Percentiles rank a stretch among this genome's conserved stretches.
phyloP scores from a whole-genome alignment of 148 eudicot genomes.

The Silene latifolia region DNA sequence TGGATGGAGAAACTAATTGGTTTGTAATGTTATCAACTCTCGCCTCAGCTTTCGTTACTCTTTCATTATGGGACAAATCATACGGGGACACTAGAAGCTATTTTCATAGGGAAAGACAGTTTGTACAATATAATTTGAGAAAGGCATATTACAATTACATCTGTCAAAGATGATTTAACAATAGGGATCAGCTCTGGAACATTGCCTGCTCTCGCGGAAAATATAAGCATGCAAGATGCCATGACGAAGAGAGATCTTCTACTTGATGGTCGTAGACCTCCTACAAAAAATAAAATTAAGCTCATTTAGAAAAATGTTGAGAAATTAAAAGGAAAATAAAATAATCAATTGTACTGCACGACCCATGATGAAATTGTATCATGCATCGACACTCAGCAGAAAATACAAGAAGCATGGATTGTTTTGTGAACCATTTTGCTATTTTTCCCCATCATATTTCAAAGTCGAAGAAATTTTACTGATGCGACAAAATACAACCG shows the following conservation, averaged over 20 bases:
- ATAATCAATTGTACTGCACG: background rate
- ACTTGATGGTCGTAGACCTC: slow-evolving; percentile 61
- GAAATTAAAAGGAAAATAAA: background rate
- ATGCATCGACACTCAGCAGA: too few species aligned
- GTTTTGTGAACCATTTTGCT: background rate
- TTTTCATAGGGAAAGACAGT: background rate
- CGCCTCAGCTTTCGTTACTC: background rate
- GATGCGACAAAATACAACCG: background rate
- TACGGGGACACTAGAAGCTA: background rate
- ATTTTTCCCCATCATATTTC: too few species aligned
- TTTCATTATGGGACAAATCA: background rate
- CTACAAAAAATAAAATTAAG: slow-evolving; percentile 39
- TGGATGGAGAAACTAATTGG: background rate
- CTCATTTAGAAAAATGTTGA: slow-evolving; percentile 22
- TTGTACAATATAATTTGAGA: slow-evolving; percentile 1
- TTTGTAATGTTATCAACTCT: background rate
- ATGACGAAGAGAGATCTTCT: slow-evolving; percentile 80
- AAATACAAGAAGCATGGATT: too few species aligned
- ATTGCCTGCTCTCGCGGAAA: slow-evolving; percentile 70
- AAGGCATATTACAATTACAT: slow-evolving; percentile 44
- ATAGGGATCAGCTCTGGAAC: slow-evolving; percentile 67
- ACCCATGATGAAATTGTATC: too few species aligned
- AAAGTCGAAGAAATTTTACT: background rate
- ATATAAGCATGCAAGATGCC: slow-evolving; percentile 79
- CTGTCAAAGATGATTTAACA: slow-evolving; percentile 64